These are phyloP conservation scores for Penicillium odoratum DNA, from an alignment of 495 filamentous ascomycete genomes.

Conservation along the genomic window DNA sequence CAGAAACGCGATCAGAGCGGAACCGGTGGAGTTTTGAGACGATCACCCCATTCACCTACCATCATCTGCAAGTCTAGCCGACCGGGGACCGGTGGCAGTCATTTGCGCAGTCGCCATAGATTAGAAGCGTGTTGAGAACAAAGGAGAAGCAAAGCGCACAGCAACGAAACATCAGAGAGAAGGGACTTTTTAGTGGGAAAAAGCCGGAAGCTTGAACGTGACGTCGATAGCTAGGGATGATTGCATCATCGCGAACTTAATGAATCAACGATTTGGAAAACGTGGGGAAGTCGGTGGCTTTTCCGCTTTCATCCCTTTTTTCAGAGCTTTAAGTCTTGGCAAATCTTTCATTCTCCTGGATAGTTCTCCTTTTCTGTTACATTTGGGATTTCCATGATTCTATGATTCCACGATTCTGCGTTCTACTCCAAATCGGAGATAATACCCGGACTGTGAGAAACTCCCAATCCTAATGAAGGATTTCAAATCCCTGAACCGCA, in stretches of 20 bases:
- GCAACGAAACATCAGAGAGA: background rate
- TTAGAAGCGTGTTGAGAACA: background rate
- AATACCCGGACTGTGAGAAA: too few species aligned
- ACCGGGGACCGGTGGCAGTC: conserved; percentile 28
- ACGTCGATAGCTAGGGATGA: conserved; percentile 7
- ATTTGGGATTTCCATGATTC: background rate
- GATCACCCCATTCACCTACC: conserved; percentile 30
- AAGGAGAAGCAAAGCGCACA: background rate
- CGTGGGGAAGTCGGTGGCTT: background rate
- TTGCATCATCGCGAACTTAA: conserved; percentile 12
- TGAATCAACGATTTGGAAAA: conserved; percentile 7
- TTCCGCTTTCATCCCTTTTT: conserved; percentile 4
- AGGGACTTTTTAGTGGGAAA: background rate
- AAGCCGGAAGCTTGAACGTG: background rate
- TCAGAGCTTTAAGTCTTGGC: too few species aligned
- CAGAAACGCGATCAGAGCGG: conserved; percentile 5
- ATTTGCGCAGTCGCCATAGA: conserved; percentile 36
- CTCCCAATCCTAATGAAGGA: too few species aligned
- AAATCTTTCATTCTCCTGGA: background rate
- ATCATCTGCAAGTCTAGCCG: conserved; percentile 42
- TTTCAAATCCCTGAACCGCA: background rate
- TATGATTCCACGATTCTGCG: too few species aligned
- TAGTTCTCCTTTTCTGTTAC: background rate
- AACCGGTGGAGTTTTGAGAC: conserved; percentile 6
- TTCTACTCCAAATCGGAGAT: too few species aligned